phyloP scores from a whole-genome alignment of 768 basidiomycete species.

The Termitomyces heimii region DNA sequence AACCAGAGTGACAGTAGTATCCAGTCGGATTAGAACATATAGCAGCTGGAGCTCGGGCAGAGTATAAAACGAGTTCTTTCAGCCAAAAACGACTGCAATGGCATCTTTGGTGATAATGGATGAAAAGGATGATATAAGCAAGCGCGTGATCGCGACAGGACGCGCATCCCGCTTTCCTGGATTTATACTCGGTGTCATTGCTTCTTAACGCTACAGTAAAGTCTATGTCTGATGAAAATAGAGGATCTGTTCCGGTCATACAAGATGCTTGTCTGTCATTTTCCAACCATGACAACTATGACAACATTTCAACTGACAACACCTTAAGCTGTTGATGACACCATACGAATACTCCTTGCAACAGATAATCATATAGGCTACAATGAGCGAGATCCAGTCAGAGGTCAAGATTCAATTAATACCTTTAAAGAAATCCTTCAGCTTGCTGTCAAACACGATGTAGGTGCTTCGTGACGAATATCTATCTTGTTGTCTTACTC shows the following conservation, averaged over 20 bases:
- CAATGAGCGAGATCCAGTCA: constrained; percentile 87
- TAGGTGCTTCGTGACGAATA: constrained; percentile 27
- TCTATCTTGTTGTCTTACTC: constrained; percentile 5
- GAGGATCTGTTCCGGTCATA: constrained; percentile 24
- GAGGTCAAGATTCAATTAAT: constrained; percentile 93
- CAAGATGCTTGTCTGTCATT: constrained; percentile 36
- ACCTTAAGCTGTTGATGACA: constrained; percentile 52
- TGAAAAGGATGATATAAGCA: not conserved
- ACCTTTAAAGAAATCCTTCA: constrained; percentile 93
- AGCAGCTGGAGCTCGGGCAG: too few relatives aligned
- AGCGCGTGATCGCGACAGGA: constrained; percentile 7
- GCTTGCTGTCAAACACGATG: constrained; percentile 83
- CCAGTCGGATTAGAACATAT: too few relatives aligned
- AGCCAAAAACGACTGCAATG: too few relatives aligned
- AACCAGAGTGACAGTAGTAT: too few relatives aligned
- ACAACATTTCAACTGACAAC: constrained; percentile 4
- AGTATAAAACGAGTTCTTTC: too few relatives aligned
- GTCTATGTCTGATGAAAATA: constrained; percentile 18
- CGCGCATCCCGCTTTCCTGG: not conserved
- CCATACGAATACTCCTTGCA: constrained; percentile 79
- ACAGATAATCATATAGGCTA: constrained; percentile 98
- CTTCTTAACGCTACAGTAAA: not conserved
- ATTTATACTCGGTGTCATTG: not conserved
- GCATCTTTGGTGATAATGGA: too few relatives aligned
- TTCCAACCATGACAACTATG: not conserved